Conservation (phyloP, 495 filamentous ascomycete genomes). For the Trichoderma orchidacearum region DNA sequence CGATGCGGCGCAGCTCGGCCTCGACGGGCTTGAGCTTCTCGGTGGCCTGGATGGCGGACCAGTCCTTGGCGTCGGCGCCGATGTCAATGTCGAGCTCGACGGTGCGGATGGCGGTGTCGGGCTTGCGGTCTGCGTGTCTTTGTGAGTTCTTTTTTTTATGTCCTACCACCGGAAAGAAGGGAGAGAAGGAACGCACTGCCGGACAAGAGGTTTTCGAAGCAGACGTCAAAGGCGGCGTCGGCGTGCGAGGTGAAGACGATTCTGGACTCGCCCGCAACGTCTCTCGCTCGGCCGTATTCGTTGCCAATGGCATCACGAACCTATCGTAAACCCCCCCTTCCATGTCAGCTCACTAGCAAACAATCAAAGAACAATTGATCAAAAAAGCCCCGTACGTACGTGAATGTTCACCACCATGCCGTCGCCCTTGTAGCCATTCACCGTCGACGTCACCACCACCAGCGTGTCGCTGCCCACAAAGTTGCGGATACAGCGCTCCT, state of each 20-base stretch:
- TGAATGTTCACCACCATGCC: conserved; percentile 92
- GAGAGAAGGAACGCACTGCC: conserved; percentile 35
- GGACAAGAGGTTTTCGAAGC: conserved; percentile 77
- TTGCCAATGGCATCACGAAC: conserved; percentile 92
- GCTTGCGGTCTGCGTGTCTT: neutral
- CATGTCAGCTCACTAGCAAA: neutral
- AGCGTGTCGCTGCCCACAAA: conserved; percentile 87
- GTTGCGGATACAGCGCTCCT: conserved; percentile 88
- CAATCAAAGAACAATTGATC: too few species aligned
- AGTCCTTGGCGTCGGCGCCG: conserved; percentile 95
- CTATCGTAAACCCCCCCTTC: conserved; percentile 28
- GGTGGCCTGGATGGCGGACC: conserved; percentile 86
- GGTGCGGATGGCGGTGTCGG: conserved; percentile 35
- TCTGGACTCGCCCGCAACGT: conserved; percentile 81
- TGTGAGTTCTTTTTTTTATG: neutral
- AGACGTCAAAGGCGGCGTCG: conserved; percentile 92
- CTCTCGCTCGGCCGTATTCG: conserved; percentile 82
- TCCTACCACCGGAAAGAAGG: neutral
- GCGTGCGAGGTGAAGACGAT: conserved; percentile 93
- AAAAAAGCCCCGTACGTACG: too few species aligned
- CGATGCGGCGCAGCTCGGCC: conserved; percentile 85
- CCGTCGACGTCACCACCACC: conserved; percentile 93
- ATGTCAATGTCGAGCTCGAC: conserved; percentile 98
- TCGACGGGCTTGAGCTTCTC: conserved; percentile 98
- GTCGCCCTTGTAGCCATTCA: conserved; percentile 75